Conservation (phyloP, 306 rosid species). For the Calophaca sinica region DNA sequence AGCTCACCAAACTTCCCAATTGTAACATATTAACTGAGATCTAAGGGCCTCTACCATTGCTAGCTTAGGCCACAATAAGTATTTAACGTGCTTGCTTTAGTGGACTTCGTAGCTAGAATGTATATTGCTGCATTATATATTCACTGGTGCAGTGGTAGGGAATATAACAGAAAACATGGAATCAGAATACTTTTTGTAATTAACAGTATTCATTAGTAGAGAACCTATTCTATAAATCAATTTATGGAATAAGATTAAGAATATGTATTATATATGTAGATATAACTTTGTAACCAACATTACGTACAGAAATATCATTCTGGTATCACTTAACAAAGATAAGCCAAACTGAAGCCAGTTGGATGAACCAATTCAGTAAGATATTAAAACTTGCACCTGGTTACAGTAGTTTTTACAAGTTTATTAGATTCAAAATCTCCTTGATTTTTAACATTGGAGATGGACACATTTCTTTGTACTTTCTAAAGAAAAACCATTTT, state of each 20-base stretch:
- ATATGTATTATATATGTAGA: neutral
- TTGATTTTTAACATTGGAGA: too few relatives aligned
- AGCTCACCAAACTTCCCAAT: slow-evolving; percentile 29
- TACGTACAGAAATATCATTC: neutral
- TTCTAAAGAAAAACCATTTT: neutral
- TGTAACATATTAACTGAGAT: slow-evolving; percentile 24
- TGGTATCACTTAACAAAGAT: neutral
- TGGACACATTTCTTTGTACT: neutral
- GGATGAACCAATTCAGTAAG: neutral
- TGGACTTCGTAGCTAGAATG: slow-evolving; percentile 24
- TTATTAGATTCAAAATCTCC: too few relatives aligned
- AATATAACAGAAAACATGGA: slow-evolving; percentile 15
- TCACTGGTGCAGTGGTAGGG: slow-evolving; percentile 14
- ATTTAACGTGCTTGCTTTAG: neutral
- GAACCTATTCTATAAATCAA: slow-evolving; percentile 13
- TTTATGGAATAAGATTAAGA: slow-evolving; percentile 1
- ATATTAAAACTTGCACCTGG: too few relatives aligned
- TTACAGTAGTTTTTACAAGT: too few relatives aligned
- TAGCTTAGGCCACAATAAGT: neutral
- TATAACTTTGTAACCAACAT: neutral
- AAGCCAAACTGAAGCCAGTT: neutral
- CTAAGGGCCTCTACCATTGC: slow-evolving; percentile 28
- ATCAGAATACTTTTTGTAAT: neutral
- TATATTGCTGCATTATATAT: slow-evolving; percentile 17
- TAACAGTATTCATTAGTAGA: neutral